Base-by-base conservation (phyloP, 768 basidiomycete species). In the Tricholoma matsutake region DNA sequence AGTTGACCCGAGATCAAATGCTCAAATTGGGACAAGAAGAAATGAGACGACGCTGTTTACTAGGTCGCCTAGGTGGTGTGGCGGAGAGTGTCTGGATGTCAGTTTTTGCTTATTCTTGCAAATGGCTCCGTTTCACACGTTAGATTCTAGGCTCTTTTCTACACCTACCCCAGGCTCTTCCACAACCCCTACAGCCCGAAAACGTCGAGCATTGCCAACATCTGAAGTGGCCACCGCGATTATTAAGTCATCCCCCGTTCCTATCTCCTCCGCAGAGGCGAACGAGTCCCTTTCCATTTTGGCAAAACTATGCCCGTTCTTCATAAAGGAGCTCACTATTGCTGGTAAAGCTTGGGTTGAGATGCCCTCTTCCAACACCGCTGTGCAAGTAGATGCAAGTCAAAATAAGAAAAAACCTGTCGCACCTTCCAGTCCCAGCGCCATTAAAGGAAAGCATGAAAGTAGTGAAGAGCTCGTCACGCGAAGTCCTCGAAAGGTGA, bases 51-150 rank as follows among this genome's bases (percentile, higher is more conserved):
- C 79, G 91, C 37, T 91, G 88, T 64, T 71, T 93, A 31, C 78
- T 94, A 7, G 92, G 92, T 54, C 85, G 92, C 18, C 81, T 94
- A 6, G 81, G 82, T 28, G 87, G 88, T 9, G 83, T 94, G 29
- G 92, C 92, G n/a, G 92, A 94, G 69, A 89, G 91, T 64, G 83
- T 89, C 16, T 94, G 92, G 90, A 92, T 93, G 92, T 90, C 63
- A 72, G 86, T 75, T n/a, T 60, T 59, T 53, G 35, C 54, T 61
- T 64, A 62, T 16, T 34, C 28, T 35, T 34, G 52, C 37, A 54
- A 25, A 22, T 3, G 47, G 10, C 25, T 54, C 41, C 54, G 45
- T 58, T 39, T 56, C 53, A 41, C 65, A 49, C 47, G 20, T 58
- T 49, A 18, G 18, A 39, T 62, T 47, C 34, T 58, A 90, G 90